Base-by-base conservation (phyloP, 2,329 filamentous ascomycete genomes). In the Monilinia polystroma region DNA sequence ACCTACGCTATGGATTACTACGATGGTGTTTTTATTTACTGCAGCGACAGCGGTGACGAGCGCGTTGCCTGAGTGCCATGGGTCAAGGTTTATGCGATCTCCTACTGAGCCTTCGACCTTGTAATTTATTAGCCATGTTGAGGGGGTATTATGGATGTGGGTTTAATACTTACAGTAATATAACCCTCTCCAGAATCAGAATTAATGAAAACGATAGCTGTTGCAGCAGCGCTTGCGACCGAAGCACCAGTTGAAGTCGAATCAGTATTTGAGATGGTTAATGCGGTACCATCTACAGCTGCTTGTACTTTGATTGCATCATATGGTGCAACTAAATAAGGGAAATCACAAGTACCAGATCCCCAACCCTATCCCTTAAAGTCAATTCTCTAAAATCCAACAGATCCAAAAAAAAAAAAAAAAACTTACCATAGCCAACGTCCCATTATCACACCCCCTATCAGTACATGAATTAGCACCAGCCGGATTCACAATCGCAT, bases 161-260 rank as follows among this genome's bases (percentile, higher is more conserved):
- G 23, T 43, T 29, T 18, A 12, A 41, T 3, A 65, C 66, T 38
- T 18, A 74, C 73, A 1, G 73, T 75, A 23, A 76, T 72, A 70
- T 85, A 91, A 1, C 88, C 90, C 77, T 96, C 92, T 1, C 90
- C 89, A 1, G 89, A 85, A 77, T 90, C 90, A 8, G 82, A 83
- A 74, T 90, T 90, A 70, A 86, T 84, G 71, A 90, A 85, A 0
- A 89, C 85, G 4, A 90, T 78, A 67, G 92, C 95, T 16, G 91
- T 82, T 69, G 92, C 84, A 7, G 77, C 74, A n/a, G 72, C 65
- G 14, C 66, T 66, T 11, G 73, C 74, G 12, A 68, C 73, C 7
- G 69, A 51, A 14, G 72, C 74, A 5, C 72, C 73, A 1, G 69
- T 60, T 4, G 68, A 69, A 45, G 70, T 58, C 4, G 64, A 83